phyloP scores from a whole-genome alignment of 768 basidiomycete genomes.

The Lentinula sp. region DNA sequence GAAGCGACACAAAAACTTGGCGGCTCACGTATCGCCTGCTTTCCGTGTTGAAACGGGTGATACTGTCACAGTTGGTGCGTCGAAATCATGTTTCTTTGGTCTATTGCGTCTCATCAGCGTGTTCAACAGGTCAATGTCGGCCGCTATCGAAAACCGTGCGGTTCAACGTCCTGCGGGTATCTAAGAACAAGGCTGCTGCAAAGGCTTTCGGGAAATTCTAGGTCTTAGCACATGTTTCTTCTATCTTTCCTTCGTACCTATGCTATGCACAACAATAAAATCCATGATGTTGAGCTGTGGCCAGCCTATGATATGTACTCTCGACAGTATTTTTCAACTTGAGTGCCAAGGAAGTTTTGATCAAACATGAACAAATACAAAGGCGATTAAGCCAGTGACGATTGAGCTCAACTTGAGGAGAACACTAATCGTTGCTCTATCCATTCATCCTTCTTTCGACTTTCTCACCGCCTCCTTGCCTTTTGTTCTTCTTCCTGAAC shows the following conservation, averaged over 20 bases:
- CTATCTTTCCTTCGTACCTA: constrained; percentile 15
- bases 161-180: constrained; percentile 97
- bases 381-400: constrained; percentile 8
- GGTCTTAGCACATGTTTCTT: constrained; percentile 9
- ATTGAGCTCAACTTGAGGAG: constrained; percentile 3
- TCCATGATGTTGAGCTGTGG: constrained; percentile 12
- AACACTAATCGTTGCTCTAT: background rate
- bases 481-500: constrained; percentile 9
- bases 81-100: background rate
- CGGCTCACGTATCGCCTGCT: constrained; percentile 94
- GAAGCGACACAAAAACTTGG: constrained; percentile 98
- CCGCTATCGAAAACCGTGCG: constrained; percentile 98
- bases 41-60: constrained; percentile 98
- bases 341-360: background rate
- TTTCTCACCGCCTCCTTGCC: background rate
- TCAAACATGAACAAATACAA: constrained; percentile 31
- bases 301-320: background rate
- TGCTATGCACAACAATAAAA: constrained; percentile 19
- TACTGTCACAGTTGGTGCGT: constrained; percentile 89
- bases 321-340: background rate
- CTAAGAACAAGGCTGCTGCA: constrained; percentile 84
- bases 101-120: constrained; percentile 1
- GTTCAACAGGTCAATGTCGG: constrained; percentile 83
- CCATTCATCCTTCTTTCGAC: background rate
- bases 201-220: constrained; percentile 97